Evolutionary conservation across 768 basidiomycete genomes (phyloP).

Genomic region (Tephrocybe rancida): DNA sequence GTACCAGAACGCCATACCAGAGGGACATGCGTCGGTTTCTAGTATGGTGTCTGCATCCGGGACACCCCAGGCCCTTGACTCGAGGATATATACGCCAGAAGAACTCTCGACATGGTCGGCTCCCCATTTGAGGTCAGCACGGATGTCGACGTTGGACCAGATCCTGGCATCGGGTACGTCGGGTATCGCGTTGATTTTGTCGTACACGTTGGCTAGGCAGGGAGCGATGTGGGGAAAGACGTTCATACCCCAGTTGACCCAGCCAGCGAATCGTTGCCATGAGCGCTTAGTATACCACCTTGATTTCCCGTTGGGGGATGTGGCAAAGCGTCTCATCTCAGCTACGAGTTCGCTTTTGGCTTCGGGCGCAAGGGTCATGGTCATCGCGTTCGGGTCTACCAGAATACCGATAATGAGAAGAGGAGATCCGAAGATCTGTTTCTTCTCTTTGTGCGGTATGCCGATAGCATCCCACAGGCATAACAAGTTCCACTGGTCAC

Average conservation of each 20-base stretch:
- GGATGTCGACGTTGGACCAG: slow-evolving; percentile 25
- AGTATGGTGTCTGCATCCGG: slow-evolving; percentile 13
- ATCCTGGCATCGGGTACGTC: slow-evolving; percentile 11
- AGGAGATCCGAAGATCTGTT: slow-evolving; percentile 4
- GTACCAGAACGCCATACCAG: slow-evolving; percentile 25
- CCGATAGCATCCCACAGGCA: neutral
- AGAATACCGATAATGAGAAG: neutral
- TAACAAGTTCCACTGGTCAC: neutral
- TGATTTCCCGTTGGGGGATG: too few relatives aligned
- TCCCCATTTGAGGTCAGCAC: slow-evolving; percentile 31
- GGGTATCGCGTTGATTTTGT: slow-evolving; percentile 18
- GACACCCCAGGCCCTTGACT: slow-evolving; percentile 17
- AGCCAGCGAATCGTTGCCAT: too few relatives aligned
- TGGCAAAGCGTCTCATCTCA: slow-evolving; percentile 31
- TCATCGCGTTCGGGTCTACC: slow-evolving; percentile 10
- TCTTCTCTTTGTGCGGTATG: slow-evolving; percentile 8
- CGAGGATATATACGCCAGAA: slow-evolving; percentile 24
- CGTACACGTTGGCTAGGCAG: slow-evolving; percentile 32
- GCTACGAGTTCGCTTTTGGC: slow-evolving; percentile 13
- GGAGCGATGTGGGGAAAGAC: slow-evolving; percentile 38
- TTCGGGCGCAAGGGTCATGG: slow-evolving; percentile 15
- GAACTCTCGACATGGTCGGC: slow-evolving; percentile 16
- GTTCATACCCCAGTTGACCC: slow-evolving; percentile 45
- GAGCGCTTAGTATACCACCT: too few relatives aligned
- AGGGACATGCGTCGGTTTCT: slow-evolving; percentile 24